Evolutionary conservation across 179 eudicot species (phyloP), one percentile per base, ranked within the genome.

Genomic region (Pouteria campechiana): DNA sequence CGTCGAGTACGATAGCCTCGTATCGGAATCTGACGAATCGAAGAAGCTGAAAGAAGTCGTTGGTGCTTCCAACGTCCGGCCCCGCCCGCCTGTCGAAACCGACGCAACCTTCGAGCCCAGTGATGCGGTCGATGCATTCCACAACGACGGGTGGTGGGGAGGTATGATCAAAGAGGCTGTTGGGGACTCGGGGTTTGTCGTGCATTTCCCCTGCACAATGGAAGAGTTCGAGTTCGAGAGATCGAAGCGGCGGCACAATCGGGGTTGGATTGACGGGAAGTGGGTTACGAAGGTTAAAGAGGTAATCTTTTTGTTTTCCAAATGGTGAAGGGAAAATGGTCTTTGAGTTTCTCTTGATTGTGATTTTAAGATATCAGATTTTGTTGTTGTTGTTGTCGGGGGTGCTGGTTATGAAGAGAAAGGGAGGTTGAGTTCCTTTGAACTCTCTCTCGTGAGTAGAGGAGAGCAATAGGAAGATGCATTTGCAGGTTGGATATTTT

Each of bases 71-170:
- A 33, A 63, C 8, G 55, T 64, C 13, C 69, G 88, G 0, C 88
- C 88, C 0, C 34, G 58, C 2, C 72, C 83, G 0, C 88, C 88
- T 0, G 34, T 63, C 1, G 71, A 58, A 8, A 2, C 21, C 12
- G 9, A 2, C 29, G 54, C 54, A 4, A 13, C 28, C 4, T 76
- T 64, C 49, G 13, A 28, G 3, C 15, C 62, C 19, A 65, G 63
- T 59, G 75, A 79, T 1, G 78, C 73, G n/a, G 80, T 79, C n/a
- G 89, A 79, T 14, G 88, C 83, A 14, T 79, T 29, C 41, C 75
- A 79, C 39, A 53, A 76, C 23, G 89, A 79, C 22, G 89, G 83
- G 0, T 79, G 89, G 83, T 76, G 83, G 83, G 89, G 76, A 13
- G 83, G 83, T 0, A 71, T 76, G 4, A 64, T 79, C 5, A 76